phyloP scores from a whole-genome alignment of 352 stramenopile species.

The Pythium phragmiticola region DNA sequence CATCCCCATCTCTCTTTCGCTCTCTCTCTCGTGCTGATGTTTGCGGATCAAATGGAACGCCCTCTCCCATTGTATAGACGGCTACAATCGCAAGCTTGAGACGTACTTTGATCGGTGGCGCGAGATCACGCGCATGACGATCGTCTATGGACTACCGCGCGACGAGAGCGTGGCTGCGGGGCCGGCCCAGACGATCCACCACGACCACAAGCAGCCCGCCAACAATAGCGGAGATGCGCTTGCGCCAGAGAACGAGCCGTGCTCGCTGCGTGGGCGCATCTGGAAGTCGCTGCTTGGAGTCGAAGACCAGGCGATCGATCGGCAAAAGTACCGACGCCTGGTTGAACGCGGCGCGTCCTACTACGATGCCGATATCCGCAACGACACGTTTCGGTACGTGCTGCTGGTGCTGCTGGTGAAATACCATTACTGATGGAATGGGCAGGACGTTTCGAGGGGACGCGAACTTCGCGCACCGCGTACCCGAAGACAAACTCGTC shows the following conservation, averaged over 20 bases:
- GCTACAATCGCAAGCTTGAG: conserved; percentile 36
- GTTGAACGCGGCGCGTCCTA: conserved; percentile 72
- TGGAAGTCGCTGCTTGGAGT: conserved; percentile 90
- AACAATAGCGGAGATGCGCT: neutral
- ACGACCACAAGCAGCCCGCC: too few species aligned
- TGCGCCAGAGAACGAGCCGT: conserved; percentile 22
- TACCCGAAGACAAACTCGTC: conserved; percentile 90
- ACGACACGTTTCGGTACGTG: conserved; percentile 83
- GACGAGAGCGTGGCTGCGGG: conserved; percentile 33
- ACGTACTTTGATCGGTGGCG: conserved; percentile 74
- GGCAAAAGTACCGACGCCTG: conserved; percentile 63
- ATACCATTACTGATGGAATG: neutral
- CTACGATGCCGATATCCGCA: conserved; percentile 87
- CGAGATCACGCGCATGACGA: conserved; percentile 81
- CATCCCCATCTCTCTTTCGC: neutral
- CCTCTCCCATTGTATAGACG: conserved; percentile 26
- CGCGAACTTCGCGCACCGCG: conserved; percentile 81
- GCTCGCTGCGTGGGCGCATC: conserved; percentile 78
- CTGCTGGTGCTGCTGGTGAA: too few species aligned
- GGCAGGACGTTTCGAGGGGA: conserved; percentile 82
- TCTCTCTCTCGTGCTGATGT: neutral
- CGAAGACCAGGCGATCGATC: conserved; percentile 48
- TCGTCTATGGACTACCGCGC: conserved; percentile 71
- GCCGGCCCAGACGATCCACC: too few species aligned
- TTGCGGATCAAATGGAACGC: neutral